Conservation (phyloP, 2,329 filamentous ascomycete genomes). For the Ceratocystis papillata region DNA sequence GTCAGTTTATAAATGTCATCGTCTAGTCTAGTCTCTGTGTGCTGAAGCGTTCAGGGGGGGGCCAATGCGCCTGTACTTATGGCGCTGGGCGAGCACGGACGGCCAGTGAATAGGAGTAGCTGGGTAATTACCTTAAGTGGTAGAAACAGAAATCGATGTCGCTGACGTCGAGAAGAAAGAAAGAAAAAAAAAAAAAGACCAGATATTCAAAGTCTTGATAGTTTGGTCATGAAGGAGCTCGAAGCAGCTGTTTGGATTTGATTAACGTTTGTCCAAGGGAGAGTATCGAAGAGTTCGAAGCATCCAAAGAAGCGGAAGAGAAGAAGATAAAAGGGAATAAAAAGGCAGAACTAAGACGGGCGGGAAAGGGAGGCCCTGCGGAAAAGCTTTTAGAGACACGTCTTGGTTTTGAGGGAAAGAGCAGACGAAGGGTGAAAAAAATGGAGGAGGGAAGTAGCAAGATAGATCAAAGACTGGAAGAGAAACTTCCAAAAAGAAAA, state of each 20-base stretch:
- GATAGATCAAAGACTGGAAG: neutral
- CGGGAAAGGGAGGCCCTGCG: neutral
- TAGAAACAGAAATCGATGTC: neutral
- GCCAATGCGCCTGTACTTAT: neutral
- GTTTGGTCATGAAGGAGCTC: neutral
- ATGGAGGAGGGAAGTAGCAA: neutral
- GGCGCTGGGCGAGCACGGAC: neutral
- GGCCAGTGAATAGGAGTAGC: neutral
- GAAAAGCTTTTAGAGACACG: neutral
- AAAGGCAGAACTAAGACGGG: neutral
- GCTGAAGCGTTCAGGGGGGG: neutral
- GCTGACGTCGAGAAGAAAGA: neutral
- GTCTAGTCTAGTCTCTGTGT: neutral
- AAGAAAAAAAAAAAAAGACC: neutral
- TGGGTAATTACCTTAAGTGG: neutral
- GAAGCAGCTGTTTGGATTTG: neutral
- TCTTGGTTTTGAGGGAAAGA: constrained; percentile 9
- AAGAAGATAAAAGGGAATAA: neutral
- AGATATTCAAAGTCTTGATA: neutral
- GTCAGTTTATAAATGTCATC: neutral
- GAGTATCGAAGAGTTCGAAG: neutral
- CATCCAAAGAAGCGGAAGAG: neutral
- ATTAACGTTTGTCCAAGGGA: neutral
- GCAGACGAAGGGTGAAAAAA: neutral
- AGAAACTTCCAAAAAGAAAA: neutral